Evolutionary conservation across 169 alveolate species (phyloP).

Genomic region (Plasmodium vivax): DNA sequence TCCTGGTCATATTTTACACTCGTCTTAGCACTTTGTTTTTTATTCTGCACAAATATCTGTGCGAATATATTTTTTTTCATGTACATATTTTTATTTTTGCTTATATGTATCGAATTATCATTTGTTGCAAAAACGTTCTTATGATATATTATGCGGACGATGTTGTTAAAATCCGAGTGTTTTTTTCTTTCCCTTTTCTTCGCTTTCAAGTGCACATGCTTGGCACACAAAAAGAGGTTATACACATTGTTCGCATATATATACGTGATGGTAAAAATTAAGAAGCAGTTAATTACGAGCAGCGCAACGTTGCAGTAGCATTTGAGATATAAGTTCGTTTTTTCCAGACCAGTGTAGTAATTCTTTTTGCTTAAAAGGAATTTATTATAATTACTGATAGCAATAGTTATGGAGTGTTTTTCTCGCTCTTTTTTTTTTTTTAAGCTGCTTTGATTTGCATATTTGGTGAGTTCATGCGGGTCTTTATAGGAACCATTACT

Average conservation of each 20-base stretch:
- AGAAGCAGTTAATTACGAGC: slow-evolving; percentile 18
- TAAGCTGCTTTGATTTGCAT: background rate
- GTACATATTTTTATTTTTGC: slow-evolving; percentile 51
- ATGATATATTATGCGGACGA: slow-evolving; percentile 54
- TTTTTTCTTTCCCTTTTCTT: slow-evolving; percentile 53
- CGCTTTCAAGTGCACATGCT: slow-evolving; percentile 39
- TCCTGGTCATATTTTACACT: slow-evolving; percentile 51
- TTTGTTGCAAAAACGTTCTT: slow-evolving; percentile 49
- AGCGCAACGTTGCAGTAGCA: background rate
- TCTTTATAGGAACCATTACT: background rate
- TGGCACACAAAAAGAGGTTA: slow-evolving; percentile 21
- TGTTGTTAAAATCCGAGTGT: slow-evolving; percentile 36
- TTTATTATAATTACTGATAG: slow-evolving; percentile 28
- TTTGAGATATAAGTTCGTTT: background rate
- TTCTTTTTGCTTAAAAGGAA: slow-evolving; percentile 34
- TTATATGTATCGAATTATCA: slow-evolving; percentile 14
- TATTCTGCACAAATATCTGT: slow-evolving; percentile 70
- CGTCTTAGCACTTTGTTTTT: slow-evolving; percentile 24
- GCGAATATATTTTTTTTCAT: slow-evolving; percentile 64
- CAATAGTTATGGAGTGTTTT: slow-evolving; percentile 23
- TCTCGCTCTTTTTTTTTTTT: slow-evolving; percentile 39
- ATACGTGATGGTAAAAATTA: slow-evolving; percentile 40
- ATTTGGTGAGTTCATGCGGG: background rate
- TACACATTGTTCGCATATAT: slow-evolving; percentile 44
- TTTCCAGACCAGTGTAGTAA: slow-evolving; percentile 18